Base-by-base conservation (phyloP, 1,139 yeast species). In the Yamadazyma pseudoaaseri region DNA sequence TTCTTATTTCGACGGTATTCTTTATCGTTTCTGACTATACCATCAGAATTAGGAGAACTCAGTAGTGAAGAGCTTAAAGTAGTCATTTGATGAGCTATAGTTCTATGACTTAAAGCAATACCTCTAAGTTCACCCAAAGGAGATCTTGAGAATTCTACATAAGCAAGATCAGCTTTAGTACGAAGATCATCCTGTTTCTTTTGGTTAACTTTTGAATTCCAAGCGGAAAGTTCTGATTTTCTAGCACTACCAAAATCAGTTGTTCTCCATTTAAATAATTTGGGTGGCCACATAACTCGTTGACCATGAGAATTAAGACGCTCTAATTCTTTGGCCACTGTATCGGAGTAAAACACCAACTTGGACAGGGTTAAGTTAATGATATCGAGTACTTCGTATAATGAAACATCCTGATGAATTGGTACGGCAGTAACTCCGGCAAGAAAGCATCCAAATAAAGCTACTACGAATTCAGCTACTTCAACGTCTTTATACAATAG, bases 401-500 rank as follows among this genome's bases (percentile, higher is more conserved):
- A 51, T 16, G 79, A 72, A 27, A 83, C 78, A 34, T 84, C 84
- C 33, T 89, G 83, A 34, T 86, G 85, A 28, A 89, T 78, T 0
- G 98, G 98, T 8, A 94, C 94, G 0, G 97, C 97, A 1, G 94
- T 90, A 25, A 87, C 86, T 1, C 96, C 96, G 0, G 97, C 95
- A 43, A 92, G 66, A 49, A 92, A 87, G 54, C 97, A 90, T 3
- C 97, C 98, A 53, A 87, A 74, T 12, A 94, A 58, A 0, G 97
- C 95, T 1, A 86, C 77, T 0, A 86, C 77, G 54, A 90, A 90
- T 46, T 92, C 97, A 12, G 85, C 72, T 1, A 87, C 80, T 56
- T 94, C 98, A 20, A 76, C 76, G 42, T 84, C 89, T 46, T 86
- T 87, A 52, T 89, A 94, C 46, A 94, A 73, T 26, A 94, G 64